Evolutionary conservation across 2,329 filamentous ascomycete genomes (phyloP).

Genomic region (Hypoxylon sp.): DNA sequence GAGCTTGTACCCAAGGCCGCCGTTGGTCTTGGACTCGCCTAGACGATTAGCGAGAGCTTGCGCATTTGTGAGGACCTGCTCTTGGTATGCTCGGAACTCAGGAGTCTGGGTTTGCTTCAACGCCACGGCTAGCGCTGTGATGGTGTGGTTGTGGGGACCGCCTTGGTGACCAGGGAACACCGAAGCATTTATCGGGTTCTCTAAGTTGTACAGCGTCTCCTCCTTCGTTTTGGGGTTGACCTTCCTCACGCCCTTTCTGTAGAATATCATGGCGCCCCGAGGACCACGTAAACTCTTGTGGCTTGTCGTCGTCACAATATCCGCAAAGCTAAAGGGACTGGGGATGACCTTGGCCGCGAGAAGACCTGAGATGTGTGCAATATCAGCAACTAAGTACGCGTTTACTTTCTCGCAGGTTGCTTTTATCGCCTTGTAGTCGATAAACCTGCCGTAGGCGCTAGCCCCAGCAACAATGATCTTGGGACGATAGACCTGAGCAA

Average conservation of each 20-base stretch:
- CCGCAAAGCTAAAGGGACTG: constrained; percentile 86
- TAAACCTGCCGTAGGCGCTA: constrained; percentile 93
- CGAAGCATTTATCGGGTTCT: constrained; percentile 91
- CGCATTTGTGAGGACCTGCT: constrained; percentile 88
- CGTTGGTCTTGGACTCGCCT: constrained; percentile 74
- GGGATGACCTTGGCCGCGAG: constrained; percentile 92
- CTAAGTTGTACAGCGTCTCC: constrained; percentile 88
- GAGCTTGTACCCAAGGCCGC: constrained; percentile 83
- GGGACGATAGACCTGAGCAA: constrained; percentile 88
- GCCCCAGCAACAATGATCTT: constrained; percentile 94
- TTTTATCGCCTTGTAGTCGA: constrained; percentile 93
- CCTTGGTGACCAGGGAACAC: constrained; percentile 99
- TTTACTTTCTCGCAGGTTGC: constrained; percentile 90
- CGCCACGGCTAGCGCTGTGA: constrained; percentile 92
- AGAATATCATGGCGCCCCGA: constrained; percentile 98
- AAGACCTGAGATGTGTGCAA: constrained; percentile 96
- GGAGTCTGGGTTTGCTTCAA: constrained; percentile 90
- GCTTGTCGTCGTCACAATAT: constrained; percentile 96
- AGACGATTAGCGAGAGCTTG: constrained; percentile 81
- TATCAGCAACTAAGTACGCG: constrained; percentile 92
- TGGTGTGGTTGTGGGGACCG: constrained; percentile 98
- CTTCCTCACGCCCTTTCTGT: constrained; percentile 87
- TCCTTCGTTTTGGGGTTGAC: constrained; percentile 86
- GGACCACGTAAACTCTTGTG: constrained; percentile 97
- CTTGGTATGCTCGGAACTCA: constrained; percentile 93